phyloP scores from a whole-genome alignment of 2,329 filamentous ascomycete species.

The Verticillium dahliae region DNA sequence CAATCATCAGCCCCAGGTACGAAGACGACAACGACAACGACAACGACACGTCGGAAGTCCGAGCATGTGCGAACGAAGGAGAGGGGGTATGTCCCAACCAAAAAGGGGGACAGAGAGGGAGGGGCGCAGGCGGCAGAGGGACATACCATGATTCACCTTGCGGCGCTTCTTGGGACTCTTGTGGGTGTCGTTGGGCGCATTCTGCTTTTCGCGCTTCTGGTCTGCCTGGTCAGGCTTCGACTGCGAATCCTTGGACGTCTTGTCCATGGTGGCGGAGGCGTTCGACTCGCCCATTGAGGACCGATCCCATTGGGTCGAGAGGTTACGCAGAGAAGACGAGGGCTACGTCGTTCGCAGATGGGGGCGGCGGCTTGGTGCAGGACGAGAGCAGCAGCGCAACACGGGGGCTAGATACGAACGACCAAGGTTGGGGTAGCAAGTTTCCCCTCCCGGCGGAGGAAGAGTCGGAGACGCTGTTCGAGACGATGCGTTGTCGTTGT shows the following conservation, averaged over 20 bases:
- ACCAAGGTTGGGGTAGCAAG: background rate
- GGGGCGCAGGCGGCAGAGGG: conserved; percentile 12
- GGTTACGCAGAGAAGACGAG: conserved; percentile 35
- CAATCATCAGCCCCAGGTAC: conserved; percentile 25
- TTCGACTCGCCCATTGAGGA: conserved; percentile 27
- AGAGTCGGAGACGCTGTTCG: no score
- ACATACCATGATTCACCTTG: conserved; percentile 84
- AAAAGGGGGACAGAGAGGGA: conserved; percentile 6
- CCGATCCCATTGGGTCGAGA: conserved; percentile 34
- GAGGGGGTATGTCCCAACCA: background rate
- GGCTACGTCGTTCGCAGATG: conserved; percentile 24
- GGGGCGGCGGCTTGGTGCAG: conserved; percentile 32
- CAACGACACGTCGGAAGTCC: conserved; percentile 15
- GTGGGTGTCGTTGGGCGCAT: conserved; percentile 23
- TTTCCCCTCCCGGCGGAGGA: background rate
- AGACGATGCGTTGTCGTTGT: background rate
- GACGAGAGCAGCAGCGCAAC: conserved; percentile 4
- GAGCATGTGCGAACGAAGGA: background rate
- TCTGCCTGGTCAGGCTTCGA: conserved; percentile 27
- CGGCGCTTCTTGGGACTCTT: conserved; percentile 75
- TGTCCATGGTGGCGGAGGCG: conserved; percentile 25
- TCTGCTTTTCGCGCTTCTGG: conserved; percentile 13
- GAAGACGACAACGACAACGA: conserved; percentile 11
- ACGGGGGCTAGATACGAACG: background rate
- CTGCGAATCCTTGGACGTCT: conserved; percentile 26